These are phyloP conservation scores for Elaphomyces granulatus DNA, from an alignment of 495 filamentous ascomycete genomes.

Conservation along the genomic window DNA sequence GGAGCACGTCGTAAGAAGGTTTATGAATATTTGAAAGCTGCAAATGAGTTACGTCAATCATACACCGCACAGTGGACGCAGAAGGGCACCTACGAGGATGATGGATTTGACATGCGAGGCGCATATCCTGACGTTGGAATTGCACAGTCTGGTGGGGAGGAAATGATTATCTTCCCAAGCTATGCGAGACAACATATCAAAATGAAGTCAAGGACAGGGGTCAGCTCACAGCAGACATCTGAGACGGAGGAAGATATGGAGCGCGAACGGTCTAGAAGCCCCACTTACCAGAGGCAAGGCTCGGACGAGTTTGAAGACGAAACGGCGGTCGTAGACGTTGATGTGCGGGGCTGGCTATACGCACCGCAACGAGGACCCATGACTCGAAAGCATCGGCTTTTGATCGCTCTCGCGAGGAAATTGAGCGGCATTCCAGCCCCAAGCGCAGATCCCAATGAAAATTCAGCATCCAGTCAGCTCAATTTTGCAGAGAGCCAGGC, in stretches of 20 bases:
- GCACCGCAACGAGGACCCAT: conserved; percentile 73
- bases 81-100: conserved; percentile 39
- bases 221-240: conserved; percentile 16
- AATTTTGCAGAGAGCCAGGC: neutral
- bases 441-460: conserved; percentile 19
- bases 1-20: conserved; percentile 66
- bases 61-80: conserved; percentile 47
- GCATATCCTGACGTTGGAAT: conserved; percentile 73
- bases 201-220: conserved; percentile 11
- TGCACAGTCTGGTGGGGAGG: conserved; percentile 63
- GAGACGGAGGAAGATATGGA: conserved; percentile 13
- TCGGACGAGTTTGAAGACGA: conserved; percentile 60
- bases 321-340: conserved; percentile 76
- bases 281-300: conserved; percentile 47
- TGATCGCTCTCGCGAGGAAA: conserved; percentile 69
- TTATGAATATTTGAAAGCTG: conserved; percentile 73
- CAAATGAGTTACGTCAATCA: conserved; percentile 78
- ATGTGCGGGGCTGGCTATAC: conserved; percentile 91
- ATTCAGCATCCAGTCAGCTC: conserved; percentile 25
- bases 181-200: conserved; percentile 56
- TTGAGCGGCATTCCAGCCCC: conserved; percentile 73
- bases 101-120: conserved; percentile 48
- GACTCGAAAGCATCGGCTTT: conserved; percentile 70
- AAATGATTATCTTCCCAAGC: conserved; percentile 89
- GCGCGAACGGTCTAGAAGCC: conserved; percentile 28